Evolutionary conservation across 2,329 filamentous ascomycete genomes (phyloP).

Genomic region (Penicillium sp.): DNA sequence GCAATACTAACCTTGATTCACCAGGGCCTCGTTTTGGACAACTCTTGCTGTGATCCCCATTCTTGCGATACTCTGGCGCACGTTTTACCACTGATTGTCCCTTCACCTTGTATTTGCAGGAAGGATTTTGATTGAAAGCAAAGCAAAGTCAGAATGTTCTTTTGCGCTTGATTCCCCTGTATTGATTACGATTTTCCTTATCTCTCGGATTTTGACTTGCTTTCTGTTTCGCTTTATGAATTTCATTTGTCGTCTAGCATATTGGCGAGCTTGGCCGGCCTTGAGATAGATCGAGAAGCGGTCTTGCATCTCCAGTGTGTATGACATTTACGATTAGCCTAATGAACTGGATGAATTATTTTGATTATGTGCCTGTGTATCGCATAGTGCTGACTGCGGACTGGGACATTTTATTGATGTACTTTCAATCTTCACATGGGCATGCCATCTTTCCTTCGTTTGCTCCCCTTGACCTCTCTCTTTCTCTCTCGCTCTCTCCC

Average conservation of each 20-base stretch:
- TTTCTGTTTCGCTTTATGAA: constrained; percentile 14
- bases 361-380: not conserved
- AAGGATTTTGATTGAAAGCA: not conserved
- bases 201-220: constrained; percentile 16
- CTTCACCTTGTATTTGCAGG: constrained; percentile 5
- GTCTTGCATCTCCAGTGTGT: constrained; percentile 9
- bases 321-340: constrained; percentile 9
- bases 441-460: not conserved
- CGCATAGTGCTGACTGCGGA: too few relatives aligned
- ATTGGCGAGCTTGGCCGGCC: constrained; percentile 11
- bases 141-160: constrained; percentile 22
- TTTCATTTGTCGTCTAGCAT: constrained; percentile 23
- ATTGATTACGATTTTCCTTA: constrained; percentile 27
- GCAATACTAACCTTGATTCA: constrained; percentile 30
- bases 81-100: constrained; percentile 24
- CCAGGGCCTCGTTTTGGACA: constrained; percentile 34
- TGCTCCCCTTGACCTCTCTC: not conserved
- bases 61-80: constrained; percentile 31
- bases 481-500: not conserved
- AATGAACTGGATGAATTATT: constrained; percentile 7
- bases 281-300: constrained; percentile 6
- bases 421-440: too few relatives aligned
- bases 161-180: constrained; percentile 35
- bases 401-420: too few relatives aligned
- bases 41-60: constrained; percentile 30